Percentiles rank a stretch among this genome's conserved stretches.
phyloP scores from a whole-genome alignment of 345 rosid species.

The Salix caprea region DNA sequence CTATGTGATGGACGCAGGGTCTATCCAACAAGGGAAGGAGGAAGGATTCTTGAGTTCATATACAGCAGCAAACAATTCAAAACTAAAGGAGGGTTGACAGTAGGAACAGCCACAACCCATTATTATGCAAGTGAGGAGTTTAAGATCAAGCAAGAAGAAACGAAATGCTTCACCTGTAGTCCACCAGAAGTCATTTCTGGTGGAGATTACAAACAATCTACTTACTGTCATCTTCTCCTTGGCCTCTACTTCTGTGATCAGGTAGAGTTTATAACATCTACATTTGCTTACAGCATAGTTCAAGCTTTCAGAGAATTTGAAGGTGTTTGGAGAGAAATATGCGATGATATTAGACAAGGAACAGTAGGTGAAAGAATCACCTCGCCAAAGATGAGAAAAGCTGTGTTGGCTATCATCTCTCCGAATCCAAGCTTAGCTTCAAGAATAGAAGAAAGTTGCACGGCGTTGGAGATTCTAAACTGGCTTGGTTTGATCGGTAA shows the following conservation, averaged over 20 bases:
- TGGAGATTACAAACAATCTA: constrained; percentile 74
- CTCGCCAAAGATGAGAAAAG: constrained; percentile 41
- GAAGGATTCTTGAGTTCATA: constrained; percentile 83
- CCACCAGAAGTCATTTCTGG: constrained; percentile 72
- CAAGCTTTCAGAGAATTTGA: constrained; percentile 73
- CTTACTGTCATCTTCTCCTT: constrained; percentile 86
- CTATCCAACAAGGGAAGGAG: constrained; percentile 73
- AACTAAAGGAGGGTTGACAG: constrained; percentile 66
- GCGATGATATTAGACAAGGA: constrained; percentile 58
- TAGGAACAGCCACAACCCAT: constrained; percentile 90
- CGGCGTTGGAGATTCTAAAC: constrained; percentile 37
- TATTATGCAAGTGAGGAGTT: constrained; percentile 86
- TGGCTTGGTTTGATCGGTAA: constrained; percentile 59
- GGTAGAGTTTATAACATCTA: constrained; percentile 76
- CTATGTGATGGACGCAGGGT: constrained; percentile 27
- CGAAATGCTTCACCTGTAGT: constrained; percentile 75
- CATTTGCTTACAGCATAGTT: constrained; percentile 77
- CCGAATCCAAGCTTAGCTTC: constrained; percentile 57
- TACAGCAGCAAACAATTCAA: constrained; percentile 74
- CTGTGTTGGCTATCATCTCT: constrained; percentile 52
- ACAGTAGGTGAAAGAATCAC: constrained; percentile 53
- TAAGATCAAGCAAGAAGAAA: constrained; percentile 66
- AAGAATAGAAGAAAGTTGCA: constrained; percentile 42
- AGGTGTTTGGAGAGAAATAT: constrained; percentile 70
- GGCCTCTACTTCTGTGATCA: constrained; percentile 58